A percentile compares a stretch with the other conserved stretches of the same genome.
phyloP scores from a whole-genome alignment of 164 flowering plant genomes.

The Hamamelis virginiana region DNA sequence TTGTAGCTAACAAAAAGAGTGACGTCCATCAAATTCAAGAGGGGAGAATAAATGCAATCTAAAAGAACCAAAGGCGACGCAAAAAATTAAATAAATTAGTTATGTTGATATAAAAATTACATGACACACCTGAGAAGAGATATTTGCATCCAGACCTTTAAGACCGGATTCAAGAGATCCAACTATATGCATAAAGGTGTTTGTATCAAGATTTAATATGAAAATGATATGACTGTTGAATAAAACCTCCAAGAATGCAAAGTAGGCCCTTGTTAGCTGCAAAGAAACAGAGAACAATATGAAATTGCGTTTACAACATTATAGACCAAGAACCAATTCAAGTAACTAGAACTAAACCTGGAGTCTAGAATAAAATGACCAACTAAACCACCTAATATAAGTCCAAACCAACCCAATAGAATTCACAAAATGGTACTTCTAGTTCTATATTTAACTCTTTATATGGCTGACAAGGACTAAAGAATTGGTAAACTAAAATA shows the following conservation, averaged over 20 bases:
- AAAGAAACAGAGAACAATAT: conserved; percentile 14
- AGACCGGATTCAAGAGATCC: conserved; percentile 97
- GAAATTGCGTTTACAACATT: not conserved
- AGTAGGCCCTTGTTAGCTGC: conserved; percentile 93
- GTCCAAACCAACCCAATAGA: no score
- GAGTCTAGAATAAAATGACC: not conserved
- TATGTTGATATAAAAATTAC: not conserved
- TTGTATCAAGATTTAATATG: conserved; percentile 74
- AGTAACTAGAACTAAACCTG: not conserved
- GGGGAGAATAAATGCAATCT: not conserved
- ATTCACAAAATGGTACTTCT: no score
- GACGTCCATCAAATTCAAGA: not conserved
- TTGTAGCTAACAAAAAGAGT: not conserved
- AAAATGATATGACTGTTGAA: conserved; percentile 72
- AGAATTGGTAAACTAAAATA: no score
- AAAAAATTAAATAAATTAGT: no score
- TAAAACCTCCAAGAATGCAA: conserved; percentile 86
- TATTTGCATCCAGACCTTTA: conserved; percentile 75
- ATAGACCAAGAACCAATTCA: not conserved
- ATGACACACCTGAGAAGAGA: conserved; percentile 80
- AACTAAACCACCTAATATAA: no score
- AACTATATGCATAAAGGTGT: conserved; percentile 83
- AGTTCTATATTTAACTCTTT: no score
- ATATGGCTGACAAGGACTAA: no score
- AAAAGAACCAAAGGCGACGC: no score